Evolutionary conservation across 2,329 filamentous ascomycete species (phyloP), one percentile per base, ranked within the genome.

Genomic region (Myrmaecium sp.): DNA sequence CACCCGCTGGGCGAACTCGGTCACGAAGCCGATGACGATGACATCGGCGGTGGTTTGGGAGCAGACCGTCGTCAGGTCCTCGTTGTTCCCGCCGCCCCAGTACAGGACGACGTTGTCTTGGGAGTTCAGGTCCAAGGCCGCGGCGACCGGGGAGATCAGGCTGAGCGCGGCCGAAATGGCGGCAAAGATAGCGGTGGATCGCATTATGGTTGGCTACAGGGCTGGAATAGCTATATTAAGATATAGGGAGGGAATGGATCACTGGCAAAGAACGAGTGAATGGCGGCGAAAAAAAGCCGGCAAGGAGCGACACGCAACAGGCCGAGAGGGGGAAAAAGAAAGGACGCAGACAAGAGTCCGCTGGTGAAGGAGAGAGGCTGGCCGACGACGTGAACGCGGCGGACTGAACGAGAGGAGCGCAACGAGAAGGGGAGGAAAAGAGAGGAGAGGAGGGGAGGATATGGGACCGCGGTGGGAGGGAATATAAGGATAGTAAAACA

Each of bases 1-100:
- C 11, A 42, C 40, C 23, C 56, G 49, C 27, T 58, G 51, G 1
- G 66, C 65, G 37, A 69, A 69, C 20, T 48, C 36, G 35, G 64
- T 64, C 30, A 71, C 51, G 36, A 70, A 71, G 4, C 50, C 63
- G 31, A 70, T 44, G 32, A 60, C 62, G 41, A 71, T 62, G 25
- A 70, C 61, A 34, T 70, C 66, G 17, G 51, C 54, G 0, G 54
- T 46, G 28, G 67, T 59, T 19, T 54, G 39, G 44, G 18, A 52
- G 44, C 13, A 70, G 51, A 11, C 57, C 49, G 13, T 49, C 43
- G 36, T 70, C 65, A 29, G 50, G 29, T 9, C 42, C 31, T 32
- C 65, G 64, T 54, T 69, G 63, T 25, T 66, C 66, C 56, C 60
- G 25, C 12, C 17, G 26, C 16, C 57, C 51, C 58, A 68, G 46